A percentile compares a stretch with the other conserved stretches of the same genome.
Evolutionary conservation across 2,329 filamentous ascomycete genomes (phyloP).

Genomic region (Claviceps digitariae): DNA sequence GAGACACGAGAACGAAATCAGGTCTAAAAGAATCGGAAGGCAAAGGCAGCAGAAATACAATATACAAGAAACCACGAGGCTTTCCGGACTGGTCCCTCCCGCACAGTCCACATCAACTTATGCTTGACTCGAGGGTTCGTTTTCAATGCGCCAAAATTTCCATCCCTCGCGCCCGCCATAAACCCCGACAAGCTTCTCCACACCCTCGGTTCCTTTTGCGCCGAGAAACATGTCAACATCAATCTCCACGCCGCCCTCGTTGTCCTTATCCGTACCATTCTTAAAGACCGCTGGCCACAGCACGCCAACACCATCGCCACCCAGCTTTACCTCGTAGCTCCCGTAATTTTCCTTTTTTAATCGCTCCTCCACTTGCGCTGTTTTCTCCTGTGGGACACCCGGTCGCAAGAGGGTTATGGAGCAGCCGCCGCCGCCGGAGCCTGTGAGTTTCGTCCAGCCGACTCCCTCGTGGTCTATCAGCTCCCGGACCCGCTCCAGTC

Average conservation of each 20-base stretch:
- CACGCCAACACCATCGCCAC: conserved; percentile 86
- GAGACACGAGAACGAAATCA: too few species aligned
- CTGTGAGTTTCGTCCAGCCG: conserved; percentile 95
- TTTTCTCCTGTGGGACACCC: conserved; percentile 38
- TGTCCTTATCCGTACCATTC: conserved; percentile 66
- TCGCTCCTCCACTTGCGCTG: conserved; percentile 50
- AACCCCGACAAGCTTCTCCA: conserved; percentile 79
- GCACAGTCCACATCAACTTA: not conserved
- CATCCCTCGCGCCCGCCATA: conserved; percentile 59
- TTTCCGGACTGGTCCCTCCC: not conserved
- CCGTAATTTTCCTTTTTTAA: conserved; percentile 62
- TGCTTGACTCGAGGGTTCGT: conserved; percentile 13
- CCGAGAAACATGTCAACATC: conserved; percentile 73
- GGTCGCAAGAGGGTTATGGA: conserved; percentile 82
- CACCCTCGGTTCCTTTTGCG: conserved; percentile 69
- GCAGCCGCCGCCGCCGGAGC: conserved; percentile 89
- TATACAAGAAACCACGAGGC: too few species aligned
- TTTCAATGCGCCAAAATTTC: conserved; percentile 71
- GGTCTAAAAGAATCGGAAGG: too few species aligned
- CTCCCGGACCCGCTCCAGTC: conserved; percentile 81
- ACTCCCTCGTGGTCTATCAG: conserved; percentile 79
- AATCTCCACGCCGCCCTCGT: conserved; percentile 79
- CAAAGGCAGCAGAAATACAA: too few species aligned
- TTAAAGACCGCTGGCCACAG: conserved; percentile 85
- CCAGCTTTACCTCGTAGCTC: conserved; percentile 79